Evolutionary conservation across 345 rosid species (phyloP), one percentile per base, ranked within the genome.

Genomic region (Hevea brasiliensis): DNA sequence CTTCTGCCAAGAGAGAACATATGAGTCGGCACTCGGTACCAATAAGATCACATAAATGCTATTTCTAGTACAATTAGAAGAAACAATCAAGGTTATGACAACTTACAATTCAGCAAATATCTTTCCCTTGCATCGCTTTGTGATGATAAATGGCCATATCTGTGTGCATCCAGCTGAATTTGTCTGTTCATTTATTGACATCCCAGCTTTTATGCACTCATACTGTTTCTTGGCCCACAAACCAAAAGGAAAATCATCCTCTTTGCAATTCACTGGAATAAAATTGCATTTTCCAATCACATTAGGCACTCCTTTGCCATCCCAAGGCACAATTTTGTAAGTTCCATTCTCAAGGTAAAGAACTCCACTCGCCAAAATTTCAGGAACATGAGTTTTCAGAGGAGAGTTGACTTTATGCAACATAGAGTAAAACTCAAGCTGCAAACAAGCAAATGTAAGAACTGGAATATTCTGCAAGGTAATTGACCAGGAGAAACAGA

Each of bases 111-210:
- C 86, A 61, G 91, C 94, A 87, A 84, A 90, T 66, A 92, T 92
- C 82, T 92, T 89, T 69, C 98, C 98, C 72, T 85, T 88, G 88
- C 98, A 94, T 80, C 93, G 85, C 81, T 81, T 90, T 40, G 93
- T 94, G 79, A 94, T 88, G 47, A 92, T 82, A 76, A 83, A 92
- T 32, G 97, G 98, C 95, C 97, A 94, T 75, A 92, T 81, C 53
- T 75, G 73, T 37, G 86, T 71, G 76, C 84, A 73, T 50, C 75
- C 80, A 70, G 84, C 72, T 54, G 86, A 75, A 73, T 79, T 67
- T 48, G 64, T 62, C 65, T 79, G 74, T 64, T 83, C 86, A 14
- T 69, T 66, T 48, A 63, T 61, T 72, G 84, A 77, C 63, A 77
- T 82, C 74, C 86, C 86, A 42, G 81, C 87, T 79, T 68, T 87